Evolutionary conservation across 371 early-diverging fungal genomes (phyloP).

Genomic region (Umbelopsis sp.): DNA sequence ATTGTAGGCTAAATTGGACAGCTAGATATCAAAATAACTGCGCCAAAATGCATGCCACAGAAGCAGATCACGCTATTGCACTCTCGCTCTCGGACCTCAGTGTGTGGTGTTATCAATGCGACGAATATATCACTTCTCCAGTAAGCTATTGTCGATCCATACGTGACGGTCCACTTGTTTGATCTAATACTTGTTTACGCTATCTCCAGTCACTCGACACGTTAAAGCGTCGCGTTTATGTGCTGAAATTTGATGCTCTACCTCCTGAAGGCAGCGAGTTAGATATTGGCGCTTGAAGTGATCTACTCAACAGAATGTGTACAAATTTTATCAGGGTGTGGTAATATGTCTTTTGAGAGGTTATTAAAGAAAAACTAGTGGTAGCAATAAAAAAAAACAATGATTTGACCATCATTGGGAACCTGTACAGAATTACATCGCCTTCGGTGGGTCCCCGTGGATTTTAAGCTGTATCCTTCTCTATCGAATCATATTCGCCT

Average conservation of each 20-base stretch:
- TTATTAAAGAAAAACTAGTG: too few species aligned
- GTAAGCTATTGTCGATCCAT: neutral
- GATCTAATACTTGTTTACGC: neutral
- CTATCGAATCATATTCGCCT: too few species aligned
- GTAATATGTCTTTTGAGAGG: too few species aligned
- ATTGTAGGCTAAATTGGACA: neutral
- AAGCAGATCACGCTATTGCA: neutral
- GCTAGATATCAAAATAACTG: neutral
- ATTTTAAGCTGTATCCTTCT: too few species aligned
- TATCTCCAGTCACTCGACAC: neutral
- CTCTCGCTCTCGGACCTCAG: neutral
- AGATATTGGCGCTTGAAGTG: too few species aligned
- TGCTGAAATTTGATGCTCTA: neutral
- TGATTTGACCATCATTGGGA: too few species aligned
- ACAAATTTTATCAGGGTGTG: too few species aligned
- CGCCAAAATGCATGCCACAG: neutral
- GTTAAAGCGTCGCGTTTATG: constrained; percentile 2
- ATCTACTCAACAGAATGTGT: too few species aligned
- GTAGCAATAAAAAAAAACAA: too few species aligned
- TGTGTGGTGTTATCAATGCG: constrained; percentile 7
- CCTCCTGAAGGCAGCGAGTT: neutral
- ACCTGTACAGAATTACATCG: too few species aligned
- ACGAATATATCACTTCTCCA: neutral
- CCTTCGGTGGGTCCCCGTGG: too few species aligned
- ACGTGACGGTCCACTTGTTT: neutral